These are phyloP conservation scores for Dioscorea cayenensis DNA, from an alignment of 116 monocot genomes.

Conservation along the genomic window DNA sequence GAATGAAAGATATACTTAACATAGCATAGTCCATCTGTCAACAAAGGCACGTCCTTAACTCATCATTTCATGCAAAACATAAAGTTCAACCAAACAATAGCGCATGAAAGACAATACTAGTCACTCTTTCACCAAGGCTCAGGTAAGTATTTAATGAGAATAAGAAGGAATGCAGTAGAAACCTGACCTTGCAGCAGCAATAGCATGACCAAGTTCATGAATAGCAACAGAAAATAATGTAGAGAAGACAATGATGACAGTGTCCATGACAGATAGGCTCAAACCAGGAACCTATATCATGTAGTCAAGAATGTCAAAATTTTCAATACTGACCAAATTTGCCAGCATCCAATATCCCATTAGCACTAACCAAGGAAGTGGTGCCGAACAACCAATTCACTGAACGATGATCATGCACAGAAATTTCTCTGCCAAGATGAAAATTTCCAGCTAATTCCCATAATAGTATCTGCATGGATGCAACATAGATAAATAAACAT, in stretches of 20 bases:
- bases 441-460: slow-evolving; percentile 28
- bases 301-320: slow-evolving; percentile 3
- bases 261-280: slow-evolving; percentile 53
- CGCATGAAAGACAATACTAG: too few species aligned
- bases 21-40: too few species aligned
- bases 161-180: slow-evolving; percentile 4
- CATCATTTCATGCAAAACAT: too few species aligned
- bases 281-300: slow-evolving; percentile 30
- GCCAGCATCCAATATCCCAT: background rate
- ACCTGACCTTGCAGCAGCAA: slow-evolving; percentile 77
- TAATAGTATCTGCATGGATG: slow-evolving; percentile 40
- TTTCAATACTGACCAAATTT: background rate
- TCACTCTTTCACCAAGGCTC: too few species aligned
- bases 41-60: too few species aligned
- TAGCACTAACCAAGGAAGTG: slow-evolving; percentile 24
- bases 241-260: slow-evolving; percentile 42
- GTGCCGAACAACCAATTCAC: slow-evolving; percentile 35
- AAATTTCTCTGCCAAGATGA: slow-evolving; percentile 14
- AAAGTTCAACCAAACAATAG: too few species aligned
- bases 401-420: slow-evolving; percentile 18
- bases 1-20: too few species aligned
- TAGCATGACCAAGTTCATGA: slow-evolving; percentile 95
- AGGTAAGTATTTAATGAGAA: too few species aligned
- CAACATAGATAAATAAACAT: background rate
- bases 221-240: slow-evolving; percentile 51